Evolutionary conservation across 352 stramenopile genomes (phyloP).

Genomic region (Pythium phragmiticola): DNA sequence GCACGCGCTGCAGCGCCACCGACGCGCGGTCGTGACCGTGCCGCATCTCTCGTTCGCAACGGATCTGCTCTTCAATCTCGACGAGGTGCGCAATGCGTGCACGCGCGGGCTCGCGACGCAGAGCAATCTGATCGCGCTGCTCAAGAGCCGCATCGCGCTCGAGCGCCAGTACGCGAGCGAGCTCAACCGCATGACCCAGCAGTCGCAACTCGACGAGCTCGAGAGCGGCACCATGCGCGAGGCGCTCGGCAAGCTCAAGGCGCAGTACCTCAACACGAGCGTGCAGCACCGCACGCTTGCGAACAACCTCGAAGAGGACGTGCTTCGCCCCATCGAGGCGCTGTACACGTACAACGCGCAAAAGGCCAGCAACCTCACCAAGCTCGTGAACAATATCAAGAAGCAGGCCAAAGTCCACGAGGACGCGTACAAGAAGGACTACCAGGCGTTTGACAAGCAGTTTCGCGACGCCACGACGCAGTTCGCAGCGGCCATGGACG

Average conservation of each 20-base stretch:
- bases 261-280: slow-evolving; percentile 82
- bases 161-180: slow-evolving; percentile 75
- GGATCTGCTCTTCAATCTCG: slow-evolving; percentile 76
- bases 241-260: slow-evolving; percentile 55
- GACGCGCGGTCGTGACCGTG: slow-evolving; percentile 24
- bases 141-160: slow-evolving; percentile 69
- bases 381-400: slow-evolving; percentile 62
- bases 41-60: slow-evolving; percentile 63
- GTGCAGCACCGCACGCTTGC: slow-evolving; percentile 75
- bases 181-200: slow-evolving; percentile 57
- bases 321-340: slow-evolving; percentile 65
- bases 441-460: slow-evolving; percentile 63
- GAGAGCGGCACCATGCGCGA: slow-evolving; percentile 54
- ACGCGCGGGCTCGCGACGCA: slow-evolving; percentile 50
- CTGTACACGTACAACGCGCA: slow-evolving; percentile 55
- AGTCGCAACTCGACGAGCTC: slow-evolving; percentile 55
- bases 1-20: slow-evolving; percentile 5
- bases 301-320: slow-evolving; percentile 74
- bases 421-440: slow-evolving; percentile 74
- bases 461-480: slow-evolving; percentile 61
- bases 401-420: slow-evolving; percentile 77
- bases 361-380: slow-evolving; percentile 52
- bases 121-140: slow-evolving; percentile 53
- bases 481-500: slow-evolving; percentile 73
- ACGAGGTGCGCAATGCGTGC: slow-evolving; percentile 57